Evolutionary conservation across 495 filamentous ascomycete species (phyloP).

Genomic region (Penicillium dipodomyicola): DNA sequence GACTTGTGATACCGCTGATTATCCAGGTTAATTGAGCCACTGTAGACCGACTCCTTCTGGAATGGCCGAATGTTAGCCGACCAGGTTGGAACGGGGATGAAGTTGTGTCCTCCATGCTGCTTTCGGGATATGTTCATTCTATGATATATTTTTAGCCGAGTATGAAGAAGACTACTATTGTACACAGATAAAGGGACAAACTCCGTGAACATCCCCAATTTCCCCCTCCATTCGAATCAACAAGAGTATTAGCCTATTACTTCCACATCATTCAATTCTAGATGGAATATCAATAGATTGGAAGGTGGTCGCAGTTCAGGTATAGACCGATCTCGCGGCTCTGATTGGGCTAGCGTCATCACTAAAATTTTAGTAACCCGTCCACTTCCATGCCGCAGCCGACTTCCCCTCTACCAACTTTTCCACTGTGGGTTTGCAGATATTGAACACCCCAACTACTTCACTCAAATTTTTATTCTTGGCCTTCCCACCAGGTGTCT

Average conservation of each 20-base stretch:
- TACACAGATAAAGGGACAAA: neutral
- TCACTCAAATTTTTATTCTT: constrained; percentile 15
- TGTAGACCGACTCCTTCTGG: neutral
- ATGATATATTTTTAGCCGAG: neutral
- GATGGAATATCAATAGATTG: neutral
- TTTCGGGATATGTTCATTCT: neutral
- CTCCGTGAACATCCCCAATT: neutral
- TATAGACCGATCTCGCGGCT: constrained; percentile 18
- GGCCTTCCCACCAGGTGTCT: constrained; percentile 17
- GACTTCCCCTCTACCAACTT: constrained; percentile 43
- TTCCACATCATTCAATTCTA: neutral
- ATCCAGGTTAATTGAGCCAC: too few species aligned
- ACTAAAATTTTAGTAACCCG: constrained; percentile 50
- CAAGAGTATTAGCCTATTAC: neutral
- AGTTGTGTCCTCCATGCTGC: neutral
- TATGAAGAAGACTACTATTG: neutral
- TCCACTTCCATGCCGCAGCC: constrained; percentile 33
- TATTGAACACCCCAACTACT: constrained; percentile 15
- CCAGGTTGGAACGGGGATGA: neutral
- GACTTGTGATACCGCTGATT: neutral
- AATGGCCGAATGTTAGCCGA: neutral
- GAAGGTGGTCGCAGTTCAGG: constrained; percentile 1
- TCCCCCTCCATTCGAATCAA: neutral
- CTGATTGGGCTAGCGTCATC: constrained; percentile 50
- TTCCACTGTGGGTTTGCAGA: constrained; percentile 35